Evolutionary conservation across 495 filamentous ascomycete species (phyloP).

Genomic region (Neurospora sp.): DNA sequence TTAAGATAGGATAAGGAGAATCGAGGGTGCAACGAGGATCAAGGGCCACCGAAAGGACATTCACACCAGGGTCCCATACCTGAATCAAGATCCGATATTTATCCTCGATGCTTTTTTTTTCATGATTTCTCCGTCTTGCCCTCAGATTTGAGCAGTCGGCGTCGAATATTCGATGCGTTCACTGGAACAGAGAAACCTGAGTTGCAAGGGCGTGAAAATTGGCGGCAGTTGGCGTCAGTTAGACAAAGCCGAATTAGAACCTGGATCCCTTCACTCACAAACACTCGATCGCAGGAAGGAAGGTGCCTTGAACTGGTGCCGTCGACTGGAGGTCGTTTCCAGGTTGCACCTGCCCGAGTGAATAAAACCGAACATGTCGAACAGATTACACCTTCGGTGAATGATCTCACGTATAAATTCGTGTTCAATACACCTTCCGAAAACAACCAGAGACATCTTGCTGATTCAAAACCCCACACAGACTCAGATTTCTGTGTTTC

Average conservation of each 20-base stretch:
- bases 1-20: no score
- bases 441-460: not conserved
- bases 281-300: not conserved
- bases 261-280: not conserved
- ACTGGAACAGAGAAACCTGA: not conserved
- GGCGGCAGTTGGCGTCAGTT: not conserved
- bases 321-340: not conserved
- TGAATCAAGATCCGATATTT: not conserved
- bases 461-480: not conserved
- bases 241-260: not conserved
- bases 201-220: not conserved
- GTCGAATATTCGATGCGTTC: not conserved
- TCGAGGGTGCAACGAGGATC: not conserved
- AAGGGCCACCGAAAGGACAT: not conserved
- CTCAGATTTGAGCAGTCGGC: not conserved
- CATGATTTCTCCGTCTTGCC: not conserved
- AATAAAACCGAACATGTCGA: no score
- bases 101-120: not conserved
- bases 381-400: no score
- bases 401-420: no score
- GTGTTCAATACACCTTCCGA: not conserved
- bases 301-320: not conserved
- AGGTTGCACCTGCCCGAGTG: not conserved
- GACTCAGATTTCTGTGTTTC: not conserved
- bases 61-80: not conserved